A percentile compares a stretch with the other conserved stretches of the same genome.
phyloP scores from a whole-genome alignment of 225 moss, liverwort and hornwort species.

The Takakia lepidozioides region DNA sequence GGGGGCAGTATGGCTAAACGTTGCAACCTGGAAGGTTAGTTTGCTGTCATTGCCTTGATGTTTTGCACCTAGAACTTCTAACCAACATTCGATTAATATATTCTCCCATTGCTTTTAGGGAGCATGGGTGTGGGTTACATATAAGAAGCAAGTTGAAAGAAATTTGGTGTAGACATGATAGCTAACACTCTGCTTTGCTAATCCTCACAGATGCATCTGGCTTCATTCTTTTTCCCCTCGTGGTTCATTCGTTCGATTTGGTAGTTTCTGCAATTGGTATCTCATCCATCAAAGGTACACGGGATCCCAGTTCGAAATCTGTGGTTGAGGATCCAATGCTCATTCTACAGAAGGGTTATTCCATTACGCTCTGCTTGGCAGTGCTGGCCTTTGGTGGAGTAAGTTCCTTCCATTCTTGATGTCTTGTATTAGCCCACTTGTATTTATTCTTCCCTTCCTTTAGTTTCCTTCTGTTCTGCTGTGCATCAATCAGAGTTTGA shows the following conservation, averaged over 20 bases:
- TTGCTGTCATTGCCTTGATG: no score
- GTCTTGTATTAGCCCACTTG: no score
- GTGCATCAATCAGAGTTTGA: no score
- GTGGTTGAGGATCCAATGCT: conserved; percentile 90
- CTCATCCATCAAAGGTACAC: conserved; percentile 82
- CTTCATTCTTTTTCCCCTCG: conserved; percentile 95
- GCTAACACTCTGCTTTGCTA: conserved; percentile 7
- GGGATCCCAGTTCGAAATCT: conserved; percentile 74
- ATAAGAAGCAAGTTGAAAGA: neutral
- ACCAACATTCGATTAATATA: no score
- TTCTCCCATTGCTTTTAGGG: no score
- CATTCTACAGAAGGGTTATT: conserved; percentile 93
- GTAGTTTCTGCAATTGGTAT: conserved; percentile 93
- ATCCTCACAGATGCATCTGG: conserved; percentile 80
- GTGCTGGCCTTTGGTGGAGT: conserved; percentile 88
- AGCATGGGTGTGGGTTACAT: no score
- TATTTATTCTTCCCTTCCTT: no score
- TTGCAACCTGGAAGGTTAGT: conserved; percentile 89
- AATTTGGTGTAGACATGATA: neutral
- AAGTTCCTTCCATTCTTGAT: conserved; percentile 32
- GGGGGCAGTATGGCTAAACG: conserved; percentile 93
- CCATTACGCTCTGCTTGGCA: conserved; percentile 80
- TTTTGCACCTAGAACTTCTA: no score
- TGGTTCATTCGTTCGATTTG: conserved; percentile 96
- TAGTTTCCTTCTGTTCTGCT: no score